Evolutionary conservation across 352 stramenopile species (phyloP).

Genomic region (Phytopythium vexans): DNA sequence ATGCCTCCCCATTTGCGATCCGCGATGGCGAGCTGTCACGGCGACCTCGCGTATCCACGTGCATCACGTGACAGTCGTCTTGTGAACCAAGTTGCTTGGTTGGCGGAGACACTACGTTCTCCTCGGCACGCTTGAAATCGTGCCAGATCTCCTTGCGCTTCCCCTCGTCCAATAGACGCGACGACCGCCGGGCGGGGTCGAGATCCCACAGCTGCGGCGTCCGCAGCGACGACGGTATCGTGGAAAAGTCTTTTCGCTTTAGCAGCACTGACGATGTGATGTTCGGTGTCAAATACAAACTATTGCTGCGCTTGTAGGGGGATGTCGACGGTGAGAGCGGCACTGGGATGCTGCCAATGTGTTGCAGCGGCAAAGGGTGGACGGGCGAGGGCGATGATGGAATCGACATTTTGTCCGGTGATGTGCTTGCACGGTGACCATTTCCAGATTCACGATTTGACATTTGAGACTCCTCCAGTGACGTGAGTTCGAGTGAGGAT

Average conservation of each 20-base stretch:
- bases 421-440: too few species aligned
- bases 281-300: slow-evolving; percentile 21
- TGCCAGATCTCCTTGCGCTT: slow-evolving; percentile 78
- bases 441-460: too few species aligned
- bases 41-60: background rate
- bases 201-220: slow-evolving; percentile 49
- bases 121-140: slow-evolving; percentile 65
- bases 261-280: slow-evolving; percentile 9
- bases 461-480: too few species aligned
- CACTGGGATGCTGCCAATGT: slow-evolving; percentile 5
- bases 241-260: slow-evolving; percentile 17
- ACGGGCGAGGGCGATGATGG: slow-evolving; percentile 11
- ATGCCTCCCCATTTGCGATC: too few species aligned
- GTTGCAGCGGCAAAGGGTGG: slow-evolving; percentile 22
- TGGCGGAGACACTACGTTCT: slow-evolving; percentile 29
- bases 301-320: slow-evolving; percentile 44
- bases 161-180: slow-evolving; percentile 57
- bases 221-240: background rate
- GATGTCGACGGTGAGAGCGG: slow-evolving; percentile 16
- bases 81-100: slow-evolving; percentile 4
- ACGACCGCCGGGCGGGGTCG: slow-evolving; percentile 23
- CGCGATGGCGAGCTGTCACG: background rate
- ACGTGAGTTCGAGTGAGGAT: too few species aligned
- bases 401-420: too few species aligned
- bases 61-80: background rate